These are phyloP conservation scores for Hibiscus trionum DNA, from an alignment of 345 rosid species.

Conservation along the genomic window DNA sequence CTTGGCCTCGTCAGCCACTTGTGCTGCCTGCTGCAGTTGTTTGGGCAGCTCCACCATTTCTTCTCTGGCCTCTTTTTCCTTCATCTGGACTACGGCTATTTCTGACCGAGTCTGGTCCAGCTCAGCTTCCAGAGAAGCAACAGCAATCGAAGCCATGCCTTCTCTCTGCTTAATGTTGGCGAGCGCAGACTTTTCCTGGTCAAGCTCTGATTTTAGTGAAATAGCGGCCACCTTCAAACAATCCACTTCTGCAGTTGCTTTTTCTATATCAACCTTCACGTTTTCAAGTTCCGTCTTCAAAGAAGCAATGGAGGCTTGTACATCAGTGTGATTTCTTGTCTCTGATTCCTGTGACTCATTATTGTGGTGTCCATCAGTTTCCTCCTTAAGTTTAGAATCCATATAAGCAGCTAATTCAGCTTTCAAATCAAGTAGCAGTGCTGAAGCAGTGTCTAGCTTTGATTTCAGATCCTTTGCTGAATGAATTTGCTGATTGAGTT, in stretches of 20 bases:
- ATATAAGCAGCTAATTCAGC: slow-evolving; percentile 71
- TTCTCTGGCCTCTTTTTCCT: slow-evolving; percentile 63
- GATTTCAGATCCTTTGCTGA: slow-evolving; percentile 64
- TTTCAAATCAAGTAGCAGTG: slow-evolving; percentile 64
- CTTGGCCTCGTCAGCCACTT: slow-evolving; percentile 77
- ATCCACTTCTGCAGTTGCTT: slow-evolving; percentile 62
- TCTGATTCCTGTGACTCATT: slow-evolving; percentile 24
- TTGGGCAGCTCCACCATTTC: slow-evolving; percentile 64
- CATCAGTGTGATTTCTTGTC: slow-evolving; percentile 36
- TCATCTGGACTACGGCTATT: slow-evolving; percentile 52
- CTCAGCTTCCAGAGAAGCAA: slow-evolving; percentile 73
- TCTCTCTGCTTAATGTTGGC: slow-evolving; percentile 62
- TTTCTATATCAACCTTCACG: slow-evolving; percentile 70
- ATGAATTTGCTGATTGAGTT: slow-evolving; percentile 56
- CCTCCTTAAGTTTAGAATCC: slow-evolving; percentile 53
- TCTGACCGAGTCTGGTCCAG: slow-evolving; percentile 54
- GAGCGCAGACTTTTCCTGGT: slow-evolving; percentile 53
- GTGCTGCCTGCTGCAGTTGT: slow-evolving; percentile 63
- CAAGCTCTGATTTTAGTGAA: slow-evolving; percentile 60
- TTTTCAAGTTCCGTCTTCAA: slow-evolving; percentile 80
- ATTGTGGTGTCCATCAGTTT: slow-evolving; percentile 18
- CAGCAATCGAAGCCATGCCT: slow-evolving; percentile 76
- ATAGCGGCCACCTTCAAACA: slow-evolving; percentile 58
- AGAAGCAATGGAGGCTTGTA: slow-evolving; percentile 55
- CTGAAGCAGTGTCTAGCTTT: slow-evolving; percentile 60